Evolutionary conservation across 805 yeast species (phyloP), one percentile per base, ranked within the genome.

Genomic region (Zygotorulaspora chibaensis): DNA sequence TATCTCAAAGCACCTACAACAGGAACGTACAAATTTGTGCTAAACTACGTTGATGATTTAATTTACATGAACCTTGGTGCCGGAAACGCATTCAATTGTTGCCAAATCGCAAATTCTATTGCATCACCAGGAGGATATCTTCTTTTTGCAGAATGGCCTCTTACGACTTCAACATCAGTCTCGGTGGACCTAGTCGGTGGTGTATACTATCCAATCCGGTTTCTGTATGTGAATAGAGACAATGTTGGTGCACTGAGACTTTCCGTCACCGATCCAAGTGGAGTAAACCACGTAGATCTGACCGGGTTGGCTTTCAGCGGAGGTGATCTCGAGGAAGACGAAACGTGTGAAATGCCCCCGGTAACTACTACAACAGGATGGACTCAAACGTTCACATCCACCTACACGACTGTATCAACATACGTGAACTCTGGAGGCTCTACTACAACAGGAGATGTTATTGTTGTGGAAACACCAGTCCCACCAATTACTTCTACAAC

Each of bases 191-290:
- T 63, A 30, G 29, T 45, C 1, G 57, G 50, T 6, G 68, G 68
- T 10, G 39, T 43, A 27, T 59, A 55, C 45, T 66, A 65, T 46
- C 70, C 70, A 11, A 42, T 62, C 2, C 55, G 62, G 45, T 45
- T 63, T 17, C 53, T 58, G 10, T 58, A 43, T 29, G 47, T 52
- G 15, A 63, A 65, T 40, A 46, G 50, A 34, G 45, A 43, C 15
- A 48, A 46, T 40, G 43, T 43, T 6, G 58, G 55, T 27, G 42
- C 46, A 11, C 38, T 55, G 18, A 45, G 44, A 12, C 45, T 59
- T 13, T 34, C 50, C 7, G 53, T 55, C 29, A 47, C 48, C 1
- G 50, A 48, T 35, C 66, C 67, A 3, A 44, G 34, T 27, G 61
- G 61, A 11, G 38, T 31, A 8, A 26, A 28, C 7, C 49, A 48